phyloP scores from a whole-genome alignment of 2,329 filamentous ascomycete species.

The Ramularia collo-cygni region DNA sequence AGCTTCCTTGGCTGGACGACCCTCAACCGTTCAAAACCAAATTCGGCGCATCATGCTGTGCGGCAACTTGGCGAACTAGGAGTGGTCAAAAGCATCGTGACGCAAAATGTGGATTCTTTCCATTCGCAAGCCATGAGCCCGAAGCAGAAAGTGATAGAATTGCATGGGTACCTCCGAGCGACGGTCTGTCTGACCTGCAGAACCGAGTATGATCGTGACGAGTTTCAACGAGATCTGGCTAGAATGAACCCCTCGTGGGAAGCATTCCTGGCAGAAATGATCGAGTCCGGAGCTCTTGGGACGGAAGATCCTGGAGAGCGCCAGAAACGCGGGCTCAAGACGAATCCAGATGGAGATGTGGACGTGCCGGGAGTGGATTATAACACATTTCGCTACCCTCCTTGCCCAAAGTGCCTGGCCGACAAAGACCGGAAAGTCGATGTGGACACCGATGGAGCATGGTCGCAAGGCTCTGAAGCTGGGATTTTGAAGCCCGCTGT shows the following conservation, averaged over 20 bases:
- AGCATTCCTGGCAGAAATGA: conserved; percentile 63
- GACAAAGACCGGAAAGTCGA: conserved; percentile 53
- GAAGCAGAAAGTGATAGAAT: conserved; percentile 65
- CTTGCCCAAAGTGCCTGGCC: conserved; percentile 72
- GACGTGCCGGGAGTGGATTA: conserved; percentile 84
- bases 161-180: conserved; percentile 83
- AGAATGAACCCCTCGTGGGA: conserved; percentile 82
- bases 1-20: conserved; percentile 91
- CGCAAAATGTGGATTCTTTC: conserved; percentile 96
- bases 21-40: conserved; percentile 70
- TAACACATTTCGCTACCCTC: conserved; percentile 81
- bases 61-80: conserved; percentile 65
- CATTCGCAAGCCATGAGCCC: conserved; percentile 64
- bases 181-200: conserved; percentile 75
- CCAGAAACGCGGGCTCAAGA: conserved; percentile 61
- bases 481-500: conserved; percentile 90
- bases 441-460: conserved; percentile 74
- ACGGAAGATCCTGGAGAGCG: conserved; percentile 69
- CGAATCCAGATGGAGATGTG: conserved; percentile 92
- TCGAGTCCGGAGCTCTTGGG: conserved; percentile 67
- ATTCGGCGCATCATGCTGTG: conserved; percentile 71
- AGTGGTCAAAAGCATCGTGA: conserved; percentile 69
- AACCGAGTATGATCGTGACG: conserved; percentile 60
- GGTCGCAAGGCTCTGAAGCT: conserved; percentile 48
- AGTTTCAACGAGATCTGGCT: conserved; percentile 70